Base-by-base conservation (phyloP, 177 flowering plant genomes). In the Vitis hybrid region DNA sequence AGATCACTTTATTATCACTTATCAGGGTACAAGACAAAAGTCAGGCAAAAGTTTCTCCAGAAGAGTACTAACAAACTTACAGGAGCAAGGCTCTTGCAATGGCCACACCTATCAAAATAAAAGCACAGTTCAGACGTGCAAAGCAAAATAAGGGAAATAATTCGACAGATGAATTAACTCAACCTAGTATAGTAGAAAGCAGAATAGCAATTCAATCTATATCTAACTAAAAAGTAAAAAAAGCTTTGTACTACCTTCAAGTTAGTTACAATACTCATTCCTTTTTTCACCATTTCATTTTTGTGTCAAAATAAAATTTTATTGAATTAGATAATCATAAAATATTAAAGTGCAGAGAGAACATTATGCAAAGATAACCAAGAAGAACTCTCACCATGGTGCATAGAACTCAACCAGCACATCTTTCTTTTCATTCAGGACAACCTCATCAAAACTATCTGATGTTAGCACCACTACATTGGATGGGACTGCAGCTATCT, bases 321-420 rank as follows among this genome's bases (percentile, higher is more conserved):
- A 7, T 39, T 39, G 6, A 4, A 39, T 39, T 39, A 39, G 45
- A 4, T 39, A 39, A 39, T 7, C 45, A 4, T 39, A 39, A 39
- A 39, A 39, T 39, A 39, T 39, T 5, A 39, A 7, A 39, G 45
- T 39, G 45, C 45, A 39, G 45, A 5, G 45, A 7, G 7, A 5
- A 39, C 6, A 39, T 39, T 1, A 39, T 39, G 45, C 45, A 39
- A 53, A 14, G 56, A 16, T 53, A 26, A 2, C 56, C 56, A 53
- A 53, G 16, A 53, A 53, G n/a, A 53, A 53, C 8, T 39, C 80
- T 78, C 78, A 93, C 99, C 99, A 95, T 75, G 99, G 98, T 61
- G 99, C 99, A 87, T 95, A 95, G 60, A 93, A 95, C 83, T 93
- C 99, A 71, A 93, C 99, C 62, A 93, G 69, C 64, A 93, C 99